A percentile compares a stretch with the other conserved stretches of the same genome.
Evolutionary conservation across 1,139 yeast species (phyloP).

Genomic region (Debaryomyces sp.): DNA sequence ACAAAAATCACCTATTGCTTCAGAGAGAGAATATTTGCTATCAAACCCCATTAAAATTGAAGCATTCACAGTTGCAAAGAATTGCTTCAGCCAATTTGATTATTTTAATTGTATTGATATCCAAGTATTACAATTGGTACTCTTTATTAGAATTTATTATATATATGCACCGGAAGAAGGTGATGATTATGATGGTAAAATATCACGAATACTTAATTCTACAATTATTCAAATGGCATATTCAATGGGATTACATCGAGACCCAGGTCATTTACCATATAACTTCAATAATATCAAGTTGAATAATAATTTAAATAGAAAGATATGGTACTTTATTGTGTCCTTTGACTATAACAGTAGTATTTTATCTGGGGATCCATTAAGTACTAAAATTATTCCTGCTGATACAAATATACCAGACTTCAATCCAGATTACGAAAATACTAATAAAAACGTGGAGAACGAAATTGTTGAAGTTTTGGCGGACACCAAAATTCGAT

Average conservation of each 20-base stretch:
- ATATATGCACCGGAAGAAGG: conserved; percentile 53
- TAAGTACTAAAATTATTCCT: conserved; percentile 1
- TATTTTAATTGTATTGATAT: conserved; percentile 41
- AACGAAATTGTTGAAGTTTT: not conserved
- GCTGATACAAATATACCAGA: conserved; percentile 10
- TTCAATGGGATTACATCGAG: conserved; percentile 48
- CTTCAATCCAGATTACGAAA: not conserved
- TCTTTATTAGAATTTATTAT: conserved; percentile 42
- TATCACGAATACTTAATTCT: conserved; percentile 39
- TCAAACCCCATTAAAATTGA: not conserved
- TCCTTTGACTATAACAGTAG: conserved; percentile 22
- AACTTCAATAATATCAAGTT: conserved; percentile 23
- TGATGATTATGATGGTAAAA: conserved; percentile 50
- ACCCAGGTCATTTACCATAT: conserved; percentile 29
- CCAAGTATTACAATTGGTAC: conserved; percentile 50
- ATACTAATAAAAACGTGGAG: not conserved
- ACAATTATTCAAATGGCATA: conserved; percentile 43
- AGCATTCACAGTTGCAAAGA: conserved; percentile 24
- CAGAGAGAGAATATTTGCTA: not conserved
- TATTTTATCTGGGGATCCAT: conserved; percentile 14
- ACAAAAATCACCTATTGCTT: not conserved
- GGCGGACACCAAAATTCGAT: not conserved
- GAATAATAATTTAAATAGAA: conserved; percentile 45
- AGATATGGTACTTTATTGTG: conserved; percentile 47
- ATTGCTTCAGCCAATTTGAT: conserved; percentile 41